Evolutionary conservation across 106 monocot species (phyloP).

Genomic region (Triglochin maritima): DNA sequence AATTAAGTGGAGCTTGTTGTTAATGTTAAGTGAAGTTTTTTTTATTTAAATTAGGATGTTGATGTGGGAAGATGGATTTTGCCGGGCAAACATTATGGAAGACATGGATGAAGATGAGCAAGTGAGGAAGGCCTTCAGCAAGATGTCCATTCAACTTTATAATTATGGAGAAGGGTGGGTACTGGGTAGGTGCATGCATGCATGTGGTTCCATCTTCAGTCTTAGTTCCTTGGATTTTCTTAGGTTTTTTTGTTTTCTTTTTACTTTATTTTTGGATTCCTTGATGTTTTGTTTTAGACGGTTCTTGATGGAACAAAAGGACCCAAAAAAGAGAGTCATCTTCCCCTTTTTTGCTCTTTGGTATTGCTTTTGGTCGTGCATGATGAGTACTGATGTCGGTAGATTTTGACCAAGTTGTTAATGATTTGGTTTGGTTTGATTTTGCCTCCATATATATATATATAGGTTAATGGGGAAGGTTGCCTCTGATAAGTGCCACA

Average conservation of each 20-base stretch:
- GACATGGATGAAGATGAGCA: slow-evolving; percentile 73
- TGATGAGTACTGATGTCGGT: not conserved
- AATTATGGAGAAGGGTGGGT: slow-evolving; percentile 99
- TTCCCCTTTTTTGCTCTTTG: not conserved
- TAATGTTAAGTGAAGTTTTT: not conserved
- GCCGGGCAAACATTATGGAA: slow-evolving; percentile 58
- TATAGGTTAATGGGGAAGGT: slow-evolving; percentile 91
- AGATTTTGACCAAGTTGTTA: not conserved
- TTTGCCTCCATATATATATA: not conserved
- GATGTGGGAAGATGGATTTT: slow-evolving; percentile 97
- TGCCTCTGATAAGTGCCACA: slow-evolving; percentile 96
- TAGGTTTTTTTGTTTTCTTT: not conserved
- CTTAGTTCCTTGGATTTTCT: not conserved
- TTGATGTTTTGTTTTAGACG: not conserved
- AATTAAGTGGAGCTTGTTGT: too few species aligned
- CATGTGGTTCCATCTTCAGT: not conserved
- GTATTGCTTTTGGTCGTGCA: too few species aligned
- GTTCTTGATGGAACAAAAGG: not conserved
- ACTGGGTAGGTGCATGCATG: slow-evolving; percentile 46
- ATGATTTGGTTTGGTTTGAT: slow-evolving; percentile 1
- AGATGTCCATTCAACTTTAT: slow-evolving; percentile 97
- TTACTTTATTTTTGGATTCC: not conserved
- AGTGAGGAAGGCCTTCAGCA: slow-evolving; percentile 83
- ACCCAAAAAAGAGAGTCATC: not conserved
- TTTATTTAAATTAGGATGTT: slow-evolving; percentile 42